Evolutionary conservation across 371 early-diverging fungal genomes (phyloP), one percentile per base, ranked within the genome.

Genomic region (Apophysomyces ossiformis): DNA sequence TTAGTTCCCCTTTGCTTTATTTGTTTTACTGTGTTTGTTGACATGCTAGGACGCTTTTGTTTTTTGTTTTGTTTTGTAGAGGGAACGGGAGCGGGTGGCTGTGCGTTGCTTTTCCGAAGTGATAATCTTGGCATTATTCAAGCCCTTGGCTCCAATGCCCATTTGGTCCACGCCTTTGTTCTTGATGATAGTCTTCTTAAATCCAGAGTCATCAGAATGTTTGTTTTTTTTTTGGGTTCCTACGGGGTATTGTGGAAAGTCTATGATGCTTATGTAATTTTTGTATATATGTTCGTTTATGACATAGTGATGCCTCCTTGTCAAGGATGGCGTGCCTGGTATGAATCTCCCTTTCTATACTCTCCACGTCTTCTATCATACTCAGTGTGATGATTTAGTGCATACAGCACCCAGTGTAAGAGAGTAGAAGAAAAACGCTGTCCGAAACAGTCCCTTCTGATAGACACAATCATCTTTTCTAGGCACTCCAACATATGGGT

Each of bases 21-120:
- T n/a, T n/a, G n/a, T n/a, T n/a, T n/a, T n/a, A n/a, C n/a, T n/a
- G n/a, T n/a, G n/a, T n/a, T n/a, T n/a, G n/a, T n/a, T n/a, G n/a
- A n/a, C n/a, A n/a, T n/a, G n/a, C n/a, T n/a, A n/a, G n/a, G n/a
- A n/a, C 35, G 5, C 15, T 11, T 13, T 5, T 58, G 41, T 5
- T 7, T n/a, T 37, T n/a, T 1, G 12, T 39, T 32, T 36, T 8
- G 13, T 9, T 36, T 11, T 57, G 9, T 11, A 77, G 93, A 90
- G 70, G 90, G 87, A 21, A 84, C 89, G 47, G 90, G 92, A 44
- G 92, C 87, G 5, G 92, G 92, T 26, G 92, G 92, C 21, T 85
- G 87, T 37, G 86, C 90, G 1, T 65, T 89, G 59, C 68, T 92
- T 16, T 89, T 90, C 71, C 81, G 90, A 41, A 76, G 85, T 8